Evolutionary conservation across 2,329 filamentous ascomycete genomes (phyloP), one percentile per base, ranked within the genome.

Genomic region (Sclerotinia borealis): DNA sequence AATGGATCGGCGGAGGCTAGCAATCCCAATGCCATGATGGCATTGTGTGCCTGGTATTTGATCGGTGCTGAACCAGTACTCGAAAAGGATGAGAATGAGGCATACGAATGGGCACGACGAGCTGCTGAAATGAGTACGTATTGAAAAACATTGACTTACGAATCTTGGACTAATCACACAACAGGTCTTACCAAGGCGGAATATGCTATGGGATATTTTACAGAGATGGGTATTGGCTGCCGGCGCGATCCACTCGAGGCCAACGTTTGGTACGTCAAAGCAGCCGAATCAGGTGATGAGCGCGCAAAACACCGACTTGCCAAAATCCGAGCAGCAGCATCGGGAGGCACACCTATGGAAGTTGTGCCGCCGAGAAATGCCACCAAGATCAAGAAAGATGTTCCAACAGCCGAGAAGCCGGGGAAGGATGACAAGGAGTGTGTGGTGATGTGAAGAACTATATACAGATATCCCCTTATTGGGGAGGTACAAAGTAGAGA

Each of bases 251-350:
- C 93, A n/a, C 83, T 99, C 49, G 93, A 97, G 76, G 93, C 95
- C 69, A 99, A 99, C 73, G 91, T 96, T 37, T 98, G 93, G 93
- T 99, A 99, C 75, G 93, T 99, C 69, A 91, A 91, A 76, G 95
- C 95, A 6, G 93, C 95, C 19, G 93, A 96, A 69, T 85, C 91
- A 56, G 95, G 93, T 52, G 93, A 98, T 72, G 91, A 95, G 71
- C 86, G 92, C 64, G 95, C 95, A 58, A 93, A 89, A 75, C 89
- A 95, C 72, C 85, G 95, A 31, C 81, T 99, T 60, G 86, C 89
- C 25, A 91, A 92, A 47, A 99, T 99, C 66, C 85, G 90, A 66
- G 89, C 90, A 10, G 93, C 95, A 13, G 90, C 93, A 36, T 84
- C 80, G 67, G 73, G 73, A 54, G 73, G 72, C 7, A 70, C 61